Percentiles rank a stretch among this genome's conserved stretches.
These are phyloP conservation scores for Castanea sativa DNA, from an alignment of 306 rosid genomes.

Conservation along the genomic window DNA sequence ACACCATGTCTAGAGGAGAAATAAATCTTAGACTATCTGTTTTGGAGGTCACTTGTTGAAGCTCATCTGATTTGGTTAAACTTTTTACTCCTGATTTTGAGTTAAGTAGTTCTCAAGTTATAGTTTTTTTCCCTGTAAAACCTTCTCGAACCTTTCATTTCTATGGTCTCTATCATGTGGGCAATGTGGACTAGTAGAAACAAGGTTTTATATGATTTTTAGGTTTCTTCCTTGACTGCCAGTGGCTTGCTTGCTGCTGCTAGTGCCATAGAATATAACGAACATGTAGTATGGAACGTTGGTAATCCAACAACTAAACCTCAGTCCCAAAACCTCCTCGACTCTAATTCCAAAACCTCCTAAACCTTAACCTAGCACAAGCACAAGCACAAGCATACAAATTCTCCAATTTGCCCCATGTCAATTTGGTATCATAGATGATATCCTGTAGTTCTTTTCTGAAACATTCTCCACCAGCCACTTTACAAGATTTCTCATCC, in stretches of 20 bases:
- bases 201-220: background rate
- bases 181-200: background rate
- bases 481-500: no score
- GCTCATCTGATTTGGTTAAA: background rate
- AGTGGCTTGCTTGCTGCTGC: background rate
- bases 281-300: background rate
- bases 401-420: no score
- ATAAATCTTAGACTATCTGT: background rate
- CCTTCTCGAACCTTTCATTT: background rate
- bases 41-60: background rate
- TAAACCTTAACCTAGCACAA: no score
- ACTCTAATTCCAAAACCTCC: no score
- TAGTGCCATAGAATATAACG: background rate
- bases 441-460: no score
- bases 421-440: no score
- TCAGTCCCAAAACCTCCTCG: no score
- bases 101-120: background rate
- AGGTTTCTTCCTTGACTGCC: background rate
- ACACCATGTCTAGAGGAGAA: background rate
- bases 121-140: background rate
- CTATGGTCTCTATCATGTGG: background rate
- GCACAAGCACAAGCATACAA: no score
- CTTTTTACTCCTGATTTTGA: background rate
- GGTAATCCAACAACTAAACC: background rate
- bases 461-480: no score